These are phyloP conservation scores for Roridomyces roridus DNA, from an alignment of 768 basidiomycete species.

Conservation along the genomic window DNA sequence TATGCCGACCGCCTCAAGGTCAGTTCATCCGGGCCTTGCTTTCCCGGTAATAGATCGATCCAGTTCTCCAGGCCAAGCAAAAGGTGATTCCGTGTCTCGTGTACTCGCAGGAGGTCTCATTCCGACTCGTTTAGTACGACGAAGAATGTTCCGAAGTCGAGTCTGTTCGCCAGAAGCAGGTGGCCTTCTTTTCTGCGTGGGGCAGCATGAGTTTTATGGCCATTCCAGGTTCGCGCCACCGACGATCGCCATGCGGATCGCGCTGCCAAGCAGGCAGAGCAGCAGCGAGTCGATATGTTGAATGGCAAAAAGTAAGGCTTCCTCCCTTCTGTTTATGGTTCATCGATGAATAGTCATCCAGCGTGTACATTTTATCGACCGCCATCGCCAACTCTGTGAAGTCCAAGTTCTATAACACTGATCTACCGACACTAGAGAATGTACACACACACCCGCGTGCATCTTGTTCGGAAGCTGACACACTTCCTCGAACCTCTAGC, in stretches of 20 bases:
- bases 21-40: conserved; percentile 21
- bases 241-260: conserved; percentile 83
- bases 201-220: conserved; percentile 14
- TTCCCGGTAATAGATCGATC: conserved; percentile 19
- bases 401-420: conserved; percentile 71
- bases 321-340: neutral
- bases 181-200: conserved; percentile 27
- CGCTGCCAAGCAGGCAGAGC: conserved; percentile 74
- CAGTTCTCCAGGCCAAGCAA: conserved; percentile 57
- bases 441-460: conserved; percentile 42
- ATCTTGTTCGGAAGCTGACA: conserved; percentile 11
- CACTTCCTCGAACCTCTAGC: conserved; percentile 45
- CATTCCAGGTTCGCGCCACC: conserved; percentile 59
- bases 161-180: conserved; percentile 81
- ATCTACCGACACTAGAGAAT: conserved; percentile 73
- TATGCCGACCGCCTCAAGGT: conserved; percentile 79
- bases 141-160: conserved; percentile 80
- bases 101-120: conserved; percentile 10
- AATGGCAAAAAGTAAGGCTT: conserved; percentile 78
- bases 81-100: conserved; percentile 48
- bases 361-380: conserved; percentile 74
- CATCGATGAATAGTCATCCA: conserved; percentile 32
- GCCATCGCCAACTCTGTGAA: conserved; percentile 74
- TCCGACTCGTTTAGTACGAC: conserved; percentile 65
- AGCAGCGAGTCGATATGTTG: conserved; percentile 78